Evolutionary conservation across 768 basidiomycete genomes (phyloP), one percentile per base, ranked within the genome.

Genomic region (Boletus tylopilopsis): DNA sequence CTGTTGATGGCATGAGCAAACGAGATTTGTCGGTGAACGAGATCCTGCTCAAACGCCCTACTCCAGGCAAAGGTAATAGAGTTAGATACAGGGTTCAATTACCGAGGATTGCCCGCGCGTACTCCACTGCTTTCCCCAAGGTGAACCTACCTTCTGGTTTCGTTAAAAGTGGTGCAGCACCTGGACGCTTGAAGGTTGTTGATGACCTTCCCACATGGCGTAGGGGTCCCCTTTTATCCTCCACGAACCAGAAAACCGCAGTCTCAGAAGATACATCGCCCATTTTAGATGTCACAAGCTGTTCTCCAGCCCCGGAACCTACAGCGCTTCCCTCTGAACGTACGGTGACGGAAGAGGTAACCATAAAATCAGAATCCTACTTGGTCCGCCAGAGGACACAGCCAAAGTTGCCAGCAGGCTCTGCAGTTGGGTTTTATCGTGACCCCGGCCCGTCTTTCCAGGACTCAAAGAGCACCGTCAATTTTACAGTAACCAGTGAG

Each of bases 401-500:
- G 54, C 82, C 82, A 5, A 88, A 82, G 64, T 79, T 87, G 77
- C 85, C 86, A 42, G 79, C 71, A 45, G 87, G 86, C 19, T 81
- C 84, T 39, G 77, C 76, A 35, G 83, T 90, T 46, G 87, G 82
- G 30, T 87, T 87, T 67, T 84, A 84, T 64, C 83, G 85, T 33
- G 79, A 82, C 61, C 80, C 80, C 7, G 74, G 76, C 27, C 74
- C 81, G 32, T 72, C 76, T 27, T 73, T 71, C 49, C 69, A 70
- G 32, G 77, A 81, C 57, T 57, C 74, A 5, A 77, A 74, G 47
- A 63, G 73, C 15, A 55, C 73, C 10, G 85, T 90, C 49, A 82
- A 79, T 54, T 93, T 93, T 70, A 87, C 83, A 40, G 86, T 92
- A 38, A 78, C 72, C 47, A 91, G 89, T 60, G 90, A 92, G 66